phyloP scores from a whole-genome alignment of 306 rosid species.

The Citrullus mucosospermus region DNA sequence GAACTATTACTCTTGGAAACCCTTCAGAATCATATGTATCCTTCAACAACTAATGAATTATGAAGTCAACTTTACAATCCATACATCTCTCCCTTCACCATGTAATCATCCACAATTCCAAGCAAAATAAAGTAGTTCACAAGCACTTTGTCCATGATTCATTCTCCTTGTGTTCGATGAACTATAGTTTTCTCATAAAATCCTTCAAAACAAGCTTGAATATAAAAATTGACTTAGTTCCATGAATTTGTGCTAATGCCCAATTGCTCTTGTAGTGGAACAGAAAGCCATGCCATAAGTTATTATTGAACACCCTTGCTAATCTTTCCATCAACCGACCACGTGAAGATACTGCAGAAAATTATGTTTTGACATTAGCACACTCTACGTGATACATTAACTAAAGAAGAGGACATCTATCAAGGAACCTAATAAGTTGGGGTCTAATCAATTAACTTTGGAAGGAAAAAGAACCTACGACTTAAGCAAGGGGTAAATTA shows the following conservation, averaged over 20 bases:
- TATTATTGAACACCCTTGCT: constrained; percentile 23
- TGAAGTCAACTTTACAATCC: neutral
- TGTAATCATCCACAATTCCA: neutral
- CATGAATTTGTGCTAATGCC: constrained; percentile 19
- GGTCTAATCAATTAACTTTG: constrained; percentile 1
- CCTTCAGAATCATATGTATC: neutral
- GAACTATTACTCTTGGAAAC: neutral
- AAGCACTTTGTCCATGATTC: neutral
- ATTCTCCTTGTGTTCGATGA: constrained; percentile 9
- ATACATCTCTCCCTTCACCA: neutral
- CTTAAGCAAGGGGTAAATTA: neutral
- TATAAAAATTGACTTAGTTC: constrained; percentile 12
- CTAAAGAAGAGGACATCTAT: constrained; percentile 8
- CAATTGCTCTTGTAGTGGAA: constrained; percentile 26
- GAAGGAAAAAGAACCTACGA: neutral
- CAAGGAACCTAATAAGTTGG: constrained; percentile 6
- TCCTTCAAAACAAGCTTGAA: constrained; percentile 19
- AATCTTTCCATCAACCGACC: constrained; percentile 38
- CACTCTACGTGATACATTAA: constrained; percentile 18
- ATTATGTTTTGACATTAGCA: constrained; percentile 35
- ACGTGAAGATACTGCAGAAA: constrained; percentile 40
- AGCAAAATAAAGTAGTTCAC: neutral
- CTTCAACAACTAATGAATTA: neutral
- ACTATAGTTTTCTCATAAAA: constrained; percentile 16
- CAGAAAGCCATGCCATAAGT: constrained; percentile 26